phyloP scores from a whole-genome alignment of 2,329 filamentous ascomycete genomes.

The Aspergillus chevalieri region DNA sequence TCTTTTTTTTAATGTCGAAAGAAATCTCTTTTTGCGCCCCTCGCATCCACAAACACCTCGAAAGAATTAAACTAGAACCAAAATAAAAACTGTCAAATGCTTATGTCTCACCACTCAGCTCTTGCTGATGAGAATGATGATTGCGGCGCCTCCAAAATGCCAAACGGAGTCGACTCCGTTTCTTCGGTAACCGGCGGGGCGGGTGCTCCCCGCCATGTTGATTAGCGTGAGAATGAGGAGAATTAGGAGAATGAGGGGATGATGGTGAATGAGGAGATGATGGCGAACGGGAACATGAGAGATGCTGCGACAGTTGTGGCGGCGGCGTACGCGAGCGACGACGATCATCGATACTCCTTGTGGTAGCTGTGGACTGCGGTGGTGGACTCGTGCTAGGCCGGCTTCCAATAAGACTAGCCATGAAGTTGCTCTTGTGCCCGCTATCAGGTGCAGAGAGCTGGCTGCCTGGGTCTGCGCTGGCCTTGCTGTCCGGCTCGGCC shows the following conservation, averaged over 20 bases:
- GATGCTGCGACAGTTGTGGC: too few relatives aligned
- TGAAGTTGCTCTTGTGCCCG: conserved; percentile 17
- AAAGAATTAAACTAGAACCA: conserved; percentile 9
- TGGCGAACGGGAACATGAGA: not conserved
- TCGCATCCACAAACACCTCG: conserved; percentile 11
- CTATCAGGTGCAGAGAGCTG: conserved; percentile 9
- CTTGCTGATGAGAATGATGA: conserved; percentile 21
- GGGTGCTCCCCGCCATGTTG: not conserved
- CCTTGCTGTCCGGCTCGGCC: not conserved
- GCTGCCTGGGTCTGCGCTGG: not conserved
- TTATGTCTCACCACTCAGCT: conserved; percentile 30
- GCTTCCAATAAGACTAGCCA: conserved; percentile 14
- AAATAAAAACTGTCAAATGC: conserved; percentile 3
- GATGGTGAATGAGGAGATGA: not conserved
- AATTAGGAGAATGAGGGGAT: not conserved
- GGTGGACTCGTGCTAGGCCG: conserved; percentile 21
- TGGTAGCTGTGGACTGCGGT: conserved; percentile 14
- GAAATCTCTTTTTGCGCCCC: conserved; percentile 5
- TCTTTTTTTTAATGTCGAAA: not conserved
- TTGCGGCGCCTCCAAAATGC: conserved; percentile 37
- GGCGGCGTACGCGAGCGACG: not conserved
- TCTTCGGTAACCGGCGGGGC: conserved; percentile 27
- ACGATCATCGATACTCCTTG: conserved; percentile 11
- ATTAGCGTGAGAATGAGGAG: not conserved
- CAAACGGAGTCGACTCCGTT: conserved; percentile 34